A percentile compares a stretch with the other conserved stretches of the same genome.
Conservation (phyloP, 2,329 filamentous ascomycete species). For the Akanthomyces muscarius region DNA sequence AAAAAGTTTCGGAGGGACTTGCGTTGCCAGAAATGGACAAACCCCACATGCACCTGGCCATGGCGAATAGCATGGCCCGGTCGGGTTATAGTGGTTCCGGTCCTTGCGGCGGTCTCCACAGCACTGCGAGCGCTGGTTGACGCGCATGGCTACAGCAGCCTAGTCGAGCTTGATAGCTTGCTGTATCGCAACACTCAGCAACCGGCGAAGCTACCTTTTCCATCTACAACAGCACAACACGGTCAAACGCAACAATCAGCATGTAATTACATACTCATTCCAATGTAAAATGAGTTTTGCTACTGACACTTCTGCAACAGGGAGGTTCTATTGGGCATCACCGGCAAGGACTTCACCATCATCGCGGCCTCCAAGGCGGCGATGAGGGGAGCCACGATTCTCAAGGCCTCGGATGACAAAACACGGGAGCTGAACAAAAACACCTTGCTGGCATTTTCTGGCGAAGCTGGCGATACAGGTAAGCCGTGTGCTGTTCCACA, state of each 20-base stretch:
- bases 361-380: constrained; percentile 96
- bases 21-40: constrained; percentile 21
- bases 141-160: constrained; percentile 23
- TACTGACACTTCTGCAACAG: constrained; percentile 40
- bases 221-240: constrained; percentile 6
- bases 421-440: constrained; percentile 88
- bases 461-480: constrained; percentile 95
- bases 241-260: constrained; percentile 12
- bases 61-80: constrained; percentile 24
- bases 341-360: constrained; percentile 98
- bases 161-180: constrained; percentile 15
- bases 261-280: constrained; percentile 4
- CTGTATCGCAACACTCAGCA: constrained; percentile 15
- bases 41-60: constrained; percentile 15
- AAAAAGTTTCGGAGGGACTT: constrained; percentile 35
- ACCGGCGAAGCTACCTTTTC: constrained; percentile 19
- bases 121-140: constrained; percentile 15
- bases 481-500: constrained; percentile 27
- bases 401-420: constrained; percentile 96
- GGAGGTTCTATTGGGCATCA: constrained; percentile 98
- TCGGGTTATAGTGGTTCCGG: constrained; percentile 32
- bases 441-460: constrained; percentile 90
- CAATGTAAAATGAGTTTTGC: background rate
- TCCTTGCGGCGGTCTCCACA: constrained; percentile 7
- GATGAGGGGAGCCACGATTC: constrained; percentile 94